Percentiles rank a stretch among this genome's conserved stretches.
Conservation (phyloP, 169 alveolate genomes). For the Babesia bigemina region DNA sequence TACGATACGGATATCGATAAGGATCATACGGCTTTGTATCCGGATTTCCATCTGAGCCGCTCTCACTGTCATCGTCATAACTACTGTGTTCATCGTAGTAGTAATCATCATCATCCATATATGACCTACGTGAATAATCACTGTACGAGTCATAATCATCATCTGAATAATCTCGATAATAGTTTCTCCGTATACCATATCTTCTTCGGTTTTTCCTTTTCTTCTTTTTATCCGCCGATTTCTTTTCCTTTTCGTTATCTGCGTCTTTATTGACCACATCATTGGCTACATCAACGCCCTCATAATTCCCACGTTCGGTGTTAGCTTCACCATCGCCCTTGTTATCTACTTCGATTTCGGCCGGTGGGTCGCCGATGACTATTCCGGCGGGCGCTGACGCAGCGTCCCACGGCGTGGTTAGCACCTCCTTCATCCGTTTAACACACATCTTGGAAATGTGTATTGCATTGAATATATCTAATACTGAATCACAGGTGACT, state of each 20-base stretch:
- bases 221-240: neutral
- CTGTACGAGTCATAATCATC: too few species aligned
- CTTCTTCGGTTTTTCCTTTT: too few species aligned
- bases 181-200: too few species aligned
- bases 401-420: slow-evolving; percentile 14
- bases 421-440: neutral
- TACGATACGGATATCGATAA: too few species aligned
- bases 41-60: too few species aligned
- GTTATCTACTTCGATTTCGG: neutral
- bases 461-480: slow-evolving; percentile 13
- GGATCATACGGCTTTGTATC: too few species aligned
- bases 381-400: neutral
- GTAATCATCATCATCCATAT: too few species aligned
- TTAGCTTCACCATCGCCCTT: neutral
- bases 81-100: too few species aligned
- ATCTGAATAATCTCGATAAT: too few species aligned
- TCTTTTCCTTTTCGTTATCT: neutral
- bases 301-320: neutral
- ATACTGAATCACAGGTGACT: neutral
- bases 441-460: neutral
- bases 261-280: neutral
- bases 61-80: too few species aligned
- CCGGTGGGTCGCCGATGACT: neutral
- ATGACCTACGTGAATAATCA: too few species aligned
- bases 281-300: neutral